Base-by-base conservation (phyloP, 768 basidiomycete species). In the Cystobasidium ongulense region DNA sequence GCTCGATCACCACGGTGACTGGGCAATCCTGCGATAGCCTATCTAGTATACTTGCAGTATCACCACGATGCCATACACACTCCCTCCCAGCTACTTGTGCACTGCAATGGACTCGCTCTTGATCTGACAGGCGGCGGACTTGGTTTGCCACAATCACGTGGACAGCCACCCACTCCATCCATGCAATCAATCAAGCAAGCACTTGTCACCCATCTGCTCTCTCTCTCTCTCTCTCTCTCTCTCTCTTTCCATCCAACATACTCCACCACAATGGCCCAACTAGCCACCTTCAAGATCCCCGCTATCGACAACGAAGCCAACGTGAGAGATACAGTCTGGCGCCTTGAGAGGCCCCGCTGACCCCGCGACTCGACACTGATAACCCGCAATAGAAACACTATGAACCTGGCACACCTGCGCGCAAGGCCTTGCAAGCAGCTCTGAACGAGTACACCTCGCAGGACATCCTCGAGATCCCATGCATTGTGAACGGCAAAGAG, bases 401-500 rank as follows among this genome's bases (percentile, higher is more conserved):
- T 83, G 87, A 86, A 0, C 86, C 87, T 23, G 91, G 89, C 66
- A 90, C 92, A 0, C 79, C 85, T 7, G 95, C 98, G 81, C 87
- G 95, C 61, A 82, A 82, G 31, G 88, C 83, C 1, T 84, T 98
- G 68, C 83, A 88, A 78, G 88, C 85, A 29, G 89, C 91, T 21
- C 80, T 98, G 77, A 79, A 82, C 8, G 84, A 91, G 84, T 90
- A 97, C 89, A 85, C 91, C 81, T 85, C 88, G 75, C 84, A 88
- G 77, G 84, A 90, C 8, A 93, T 94, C 1, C 92, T 92, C 81
- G 89, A 96, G 79, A 90, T 99, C 0, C 96, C 95, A 8, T 91
- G 90, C 79, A 85, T 98, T 76, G 86, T 98, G 76, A 90, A 97
- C 77, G 96, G 96, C 67, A 88, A 90, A 82, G 85, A 86, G 77